Percentiles rank a stretch among this genome's conserved stretches.
These are phyloP conservation scores for Linnemannia zychae DNA, from an alignment of 192 early-diverging fungal genomes.

Conservation along the genomic window DNA sequence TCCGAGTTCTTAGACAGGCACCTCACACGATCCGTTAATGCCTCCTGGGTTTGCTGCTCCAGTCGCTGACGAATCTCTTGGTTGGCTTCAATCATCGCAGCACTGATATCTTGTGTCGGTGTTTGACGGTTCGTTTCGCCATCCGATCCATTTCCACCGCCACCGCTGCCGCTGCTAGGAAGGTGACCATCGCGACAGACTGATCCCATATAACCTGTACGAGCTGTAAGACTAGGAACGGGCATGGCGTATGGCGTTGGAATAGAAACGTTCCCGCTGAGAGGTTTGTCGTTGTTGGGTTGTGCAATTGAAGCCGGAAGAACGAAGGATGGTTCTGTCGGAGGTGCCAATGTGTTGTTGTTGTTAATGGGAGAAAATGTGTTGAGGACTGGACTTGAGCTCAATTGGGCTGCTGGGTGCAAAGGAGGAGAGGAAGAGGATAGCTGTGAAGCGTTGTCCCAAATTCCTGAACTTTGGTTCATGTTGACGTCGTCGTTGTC, in stretches of 20 bases:
- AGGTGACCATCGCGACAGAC: slow-evolving; percentile 29
- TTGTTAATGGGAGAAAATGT: neutral
- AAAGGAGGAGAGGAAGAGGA: neutral
- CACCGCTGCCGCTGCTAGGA: neutral
- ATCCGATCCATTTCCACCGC: neutral
- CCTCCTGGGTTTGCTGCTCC: slow-evolving; percentile 48
- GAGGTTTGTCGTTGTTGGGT: neutral
- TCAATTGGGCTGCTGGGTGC: neutral
- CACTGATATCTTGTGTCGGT: slow-evolving; percentile 41
- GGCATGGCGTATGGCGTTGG: neutral
- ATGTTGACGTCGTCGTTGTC: slow-evolving; percentile 4
- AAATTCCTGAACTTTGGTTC: neutral
- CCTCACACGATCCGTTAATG: slow-evolving; percentile 49
- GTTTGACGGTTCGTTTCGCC: slow-evolving; percentile 12
- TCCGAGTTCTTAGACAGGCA: slow-evolving; percentile 39
- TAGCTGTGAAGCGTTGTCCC: neutral
- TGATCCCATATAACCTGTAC: slow-evolving; percentile 1
- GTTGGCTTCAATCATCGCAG: slow-evolving; percentile 44
- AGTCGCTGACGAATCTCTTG: slow-evolving; percentile 53
- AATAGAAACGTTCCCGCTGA: neutral
- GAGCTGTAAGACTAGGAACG: slow-evolving; percentile 6
- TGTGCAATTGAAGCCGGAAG: neutral
- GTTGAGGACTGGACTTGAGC: neutral
- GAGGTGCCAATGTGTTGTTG: neutral
- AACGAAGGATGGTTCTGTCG: neutral